A percentile compares a stretch with the other conserved stretches of the same genome.
Conservation (phyloP, 768 basidiomycete species). For the Epithele typhae region DNA sequence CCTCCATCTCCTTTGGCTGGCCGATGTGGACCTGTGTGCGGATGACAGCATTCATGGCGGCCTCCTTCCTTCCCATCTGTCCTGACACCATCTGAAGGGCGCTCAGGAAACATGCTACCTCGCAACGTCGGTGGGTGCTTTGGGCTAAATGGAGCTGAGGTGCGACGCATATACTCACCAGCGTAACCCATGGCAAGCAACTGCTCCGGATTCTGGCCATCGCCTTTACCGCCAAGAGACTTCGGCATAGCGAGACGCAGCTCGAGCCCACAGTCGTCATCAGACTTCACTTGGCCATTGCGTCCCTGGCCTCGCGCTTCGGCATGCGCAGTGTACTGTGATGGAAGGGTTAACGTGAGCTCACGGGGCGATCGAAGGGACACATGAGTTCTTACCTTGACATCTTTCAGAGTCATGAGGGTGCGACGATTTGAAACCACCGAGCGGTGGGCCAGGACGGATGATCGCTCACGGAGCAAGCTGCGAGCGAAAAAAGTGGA, state of each 20-base stretch:
- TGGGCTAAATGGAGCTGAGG: not conserved
- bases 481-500: too few species aligned
- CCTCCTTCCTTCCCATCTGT: constrained; percentile 51
- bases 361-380: not conserved
- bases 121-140: not conserved
- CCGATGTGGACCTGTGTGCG: constrained; percentile 62
- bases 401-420: constrained; percentile 40
- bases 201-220: constrained; percentile 38
- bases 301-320: constrained; percentile 62
- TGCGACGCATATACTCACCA: constrained; percentile 15
- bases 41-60: constrained; percentile 56
- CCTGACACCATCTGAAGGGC: constrained; percentile 61
- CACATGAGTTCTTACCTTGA: constrained; percentile 45
- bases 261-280: constrained; percentile 28
- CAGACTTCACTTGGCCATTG: constrained; percentile 43
- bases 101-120: constrained; percentile 64
- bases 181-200: constrained; percentile 35
- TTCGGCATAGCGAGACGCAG: constrained; percentile 32
- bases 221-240: constrained; percentile 33
- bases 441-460: too few species aligned
- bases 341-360: not conserved
- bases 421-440: too few species aligned
- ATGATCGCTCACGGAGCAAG: too few species aligned
- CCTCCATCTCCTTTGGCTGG: constrained; percentile 48
- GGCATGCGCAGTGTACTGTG: constrained; percentile 68